A percentile compares a stretch with the other conserved stretches of the same genome.
phyloP scores from a whole-genome alignment of 306 rosid species.

The Astragalus glycyphyllos region DNA sequence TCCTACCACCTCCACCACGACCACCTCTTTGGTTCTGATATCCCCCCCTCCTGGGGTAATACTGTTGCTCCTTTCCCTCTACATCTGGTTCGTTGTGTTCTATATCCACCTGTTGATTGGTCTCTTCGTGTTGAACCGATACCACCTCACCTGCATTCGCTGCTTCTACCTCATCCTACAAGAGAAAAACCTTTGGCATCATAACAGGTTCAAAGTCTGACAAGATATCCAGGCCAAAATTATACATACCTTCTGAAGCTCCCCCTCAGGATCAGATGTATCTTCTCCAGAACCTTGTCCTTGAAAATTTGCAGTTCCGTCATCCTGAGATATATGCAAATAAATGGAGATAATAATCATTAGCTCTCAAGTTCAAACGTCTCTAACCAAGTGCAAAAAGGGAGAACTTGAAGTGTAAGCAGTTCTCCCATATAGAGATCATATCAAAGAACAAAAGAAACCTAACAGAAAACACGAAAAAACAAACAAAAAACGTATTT shows the following conservation, averaged over 20 bases:
- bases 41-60: constrained; percentile 60
- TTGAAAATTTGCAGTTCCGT: constrained; percentile 52
- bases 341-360: not conserved
- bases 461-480: not conserved
- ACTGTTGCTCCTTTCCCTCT: constrained; percentile 75
- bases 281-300: constrained; percentile 58
- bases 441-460: constrained; percentile 5
- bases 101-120: constrained; percentile 51
- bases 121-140: constrained; percentile 60
- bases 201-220: constrained; percentile 12
- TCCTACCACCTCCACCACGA: constrained; percentile 81
- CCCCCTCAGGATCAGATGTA: constrained; percentile 50
- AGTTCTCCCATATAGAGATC: not conserved
- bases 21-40: constrained; percentile 90
- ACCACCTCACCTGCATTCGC: constrained; percentile 56
- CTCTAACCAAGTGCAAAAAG: constrained; percentile 12
- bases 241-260: constrained; percentile 53
- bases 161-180: constrained; percentile 69
- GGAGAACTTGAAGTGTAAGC: constrained; percentile 4
- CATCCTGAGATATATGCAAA: constrained; percentile 51
- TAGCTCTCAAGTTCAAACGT: not conserved
- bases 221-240: constrained; percentile 5
- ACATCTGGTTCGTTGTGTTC: constrained; percentile 62
- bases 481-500: not conserved
- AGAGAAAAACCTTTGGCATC: constrained; percentile 30